A percentile compares a stretch with the other conserved stretches of the same genome.
These are phyloP conservation scores for Solanum gracilifrons DNA, from an alignment of 257 asterid species.

Conservation along the genomic window DNA sequence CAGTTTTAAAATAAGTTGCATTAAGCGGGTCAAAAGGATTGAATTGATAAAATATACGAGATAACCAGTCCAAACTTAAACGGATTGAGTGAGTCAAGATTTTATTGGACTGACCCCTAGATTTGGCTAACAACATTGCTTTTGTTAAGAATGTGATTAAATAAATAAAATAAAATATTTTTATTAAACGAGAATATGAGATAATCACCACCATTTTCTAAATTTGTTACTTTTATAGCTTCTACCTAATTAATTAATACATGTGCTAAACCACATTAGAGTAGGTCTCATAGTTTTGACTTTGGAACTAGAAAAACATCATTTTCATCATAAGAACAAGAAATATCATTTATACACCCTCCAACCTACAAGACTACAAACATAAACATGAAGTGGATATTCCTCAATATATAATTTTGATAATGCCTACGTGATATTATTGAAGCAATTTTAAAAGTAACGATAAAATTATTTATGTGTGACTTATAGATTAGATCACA, in stretches of 20 bases:
- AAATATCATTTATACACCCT: background rate
- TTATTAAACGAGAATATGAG: background rate
- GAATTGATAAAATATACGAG: too few relatives aligned
- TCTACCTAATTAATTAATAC: background rate
- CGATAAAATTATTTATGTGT: too few relatives aligned
- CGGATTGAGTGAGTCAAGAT: too few relatives aligned
- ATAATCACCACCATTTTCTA: background rate
- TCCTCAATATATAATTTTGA: background rate
- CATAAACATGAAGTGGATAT: background rate
- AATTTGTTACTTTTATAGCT: background rate
- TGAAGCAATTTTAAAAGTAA: background rate
- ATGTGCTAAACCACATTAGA: background rate
- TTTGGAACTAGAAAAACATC: background rate
- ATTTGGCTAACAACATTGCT: background rate
- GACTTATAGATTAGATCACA: too few relatives aligned
- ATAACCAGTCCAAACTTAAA: background rate
- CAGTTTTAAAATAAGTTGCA: too few relatives aligned
- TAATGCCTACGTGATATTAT: background rate
- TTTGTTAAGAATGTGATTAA: background rate
- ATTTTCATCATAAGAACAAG: background rate
- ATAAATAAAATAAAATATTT: background rate
- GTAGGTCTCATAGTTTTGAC: too few relatives aligned
- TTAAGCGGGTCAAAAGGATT: too few relatives aligned
- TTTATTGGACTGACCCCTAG: background rate
- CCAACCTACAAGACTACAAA: background rate